phyloP scores from a whole-genome alignment of 192 early-diverging fungal genomes.

The Backusella westeae region DNA sequence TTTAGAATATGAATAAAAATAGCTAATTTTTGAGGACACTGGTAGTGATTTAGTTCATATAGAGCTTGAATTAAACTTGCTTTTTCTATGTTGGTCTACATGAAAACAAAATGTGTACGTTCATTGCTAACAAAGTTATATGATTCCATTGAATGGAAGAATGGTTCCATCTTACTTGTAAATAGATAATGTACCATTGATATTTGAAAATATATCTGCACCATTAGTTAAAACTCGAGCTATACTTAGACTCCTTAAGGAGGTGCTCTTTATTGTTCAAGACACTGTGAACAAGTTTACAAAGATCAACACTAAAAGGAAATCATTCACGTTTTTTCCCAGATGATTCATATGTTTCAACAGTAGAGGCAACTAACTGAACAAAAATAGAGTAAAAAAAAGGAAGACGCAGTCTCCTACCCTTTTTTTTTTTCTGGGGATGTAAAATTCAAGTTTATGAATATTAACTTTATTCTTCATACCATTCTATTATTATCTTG shows the following conservation, averaged over 20 bases:
- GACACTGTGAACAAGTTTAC: background rate
- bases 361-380: background rate
- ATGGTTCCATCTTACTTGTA: background rate
- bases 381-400: background rate
- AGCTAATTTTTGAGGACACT: background rate
- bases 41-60: background rate
- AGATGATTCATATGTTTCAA: background rate
- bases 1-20: background rate
- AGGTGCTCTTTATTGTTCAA: background rate
- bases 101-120: background rate
- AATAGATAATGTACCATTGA: background rate
- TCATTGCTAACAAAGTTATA: background rate
- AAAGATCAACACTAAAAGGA: background rate
- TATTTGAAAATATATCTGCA: background rate
- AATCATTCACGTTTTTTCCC: slow-evolving; percentile 1
- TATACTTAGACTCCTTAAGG: background rate
- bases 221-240: background rate
- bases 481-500: no score
- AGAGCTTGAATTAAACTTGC: no score
- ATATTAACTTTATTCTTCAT: no score
- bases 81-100: no score
- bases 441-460: background rate
- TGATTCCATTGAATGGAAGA: background rate
- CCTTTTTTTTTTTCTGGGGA: background rate
- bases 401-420: background rate